These are phyloP conservation scores for Euphorbia celastroides DNA, from an alignment of 441 rosid genomes.

Conservation along the genomic window DNA sequence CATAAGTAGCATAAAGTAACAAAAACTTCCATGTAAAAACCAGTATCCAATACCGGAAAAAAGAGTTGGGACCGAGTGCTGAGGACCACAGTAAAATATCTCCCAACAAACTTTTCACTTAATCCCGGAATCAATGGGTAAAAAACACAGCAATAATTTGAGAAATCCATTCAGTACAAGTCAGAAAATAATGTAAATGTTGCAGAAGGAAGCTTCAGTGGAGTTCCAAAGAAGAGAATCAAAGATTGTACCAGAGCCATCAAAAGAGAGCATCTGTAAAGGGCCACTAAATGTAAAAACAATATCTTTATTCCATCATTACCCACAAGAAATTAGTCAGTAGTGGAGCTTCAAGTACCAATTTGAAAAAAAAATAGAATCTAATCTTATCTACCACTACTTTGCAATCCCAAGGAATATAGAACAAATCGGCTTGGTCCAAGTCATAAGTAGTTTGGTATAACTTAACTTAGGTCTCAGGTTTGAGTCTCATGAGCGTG, in stretches of 20 bases:
- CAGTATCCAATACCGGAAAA: too few species aligned
- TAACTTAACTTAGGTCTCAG: too few species aligned
- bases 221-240: slow-evolving; percentile 4
- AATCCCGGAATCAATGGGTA: not conserved
- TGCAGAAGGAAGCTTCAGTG: slow-evolving; percentile 5
- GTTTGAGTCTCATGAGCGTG: too few species aligned
- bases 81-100: too few species aligned
- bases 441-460: too few species aligned
- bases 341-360: slow-evolving; percentile 21
- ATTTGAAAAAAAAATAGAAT: slow-evolving; percentile 10
- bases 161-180: not conserved
- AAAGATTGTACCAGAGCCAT: slow-evolving; percentile 17
- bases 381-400: too few species aligned
- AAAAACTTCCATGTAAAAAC: too few species aligned
- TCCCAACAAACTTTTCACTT: not conserved
- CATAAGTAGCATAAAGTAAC: too few species aligned
- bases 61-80: too few species aligned
- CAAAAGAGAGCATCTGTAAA: slow-evolving; percentile 7
- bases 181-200: not conserved
- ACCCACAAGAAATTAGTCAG: slow-evolving; percentile 2
- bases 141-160: not conserved
- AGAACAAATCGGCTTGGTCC: too few species aligned
- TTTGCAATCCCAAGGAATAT: too few species aligned
- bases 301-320: slow-evolving; percentile 12
- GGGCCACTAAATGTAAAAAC: not conserved